Percentiles rank a stretch among this genome's conserved stretches.
Evolutionary conservation across 2,329 filamentous ascomycete genomes (phyloP).

Genomic region (Arachnomyces sp.): DNA sequence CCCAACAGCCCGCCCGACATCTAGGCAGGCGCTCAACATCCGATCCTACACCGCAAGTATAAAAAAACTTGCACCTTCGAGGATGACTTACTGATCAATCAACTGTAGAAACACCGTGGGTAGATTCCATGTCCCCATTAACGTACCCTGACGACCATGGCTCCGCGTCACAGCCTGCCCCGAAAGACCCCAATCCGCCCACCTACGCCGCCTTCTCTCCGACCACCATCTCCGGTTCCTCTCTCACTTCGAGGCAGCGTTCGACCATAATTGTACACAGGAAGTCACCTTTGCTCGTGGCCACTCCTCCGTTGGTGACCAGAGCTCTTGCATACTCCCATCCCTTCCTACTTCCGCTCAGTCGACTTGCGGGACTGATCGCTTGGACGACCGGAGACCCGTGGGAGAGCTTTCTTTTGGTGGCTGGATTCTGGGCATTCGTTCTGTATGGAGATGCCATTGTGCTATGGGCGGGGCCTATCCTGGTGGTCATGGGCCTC

Average conservation of each 20-base stretch:
- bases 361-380: slow-evolving; percentile 72
- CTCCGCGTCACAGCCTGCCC: slow-evolving; percentile 22
- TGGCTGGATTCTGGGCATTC: slow-evolving; percentile 76
- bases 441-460: slow-evolving; percentile 79
- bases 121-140: slow-evolving; percentile 45
- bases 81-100: background rate
- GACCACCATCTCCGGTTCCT: slow-evolving; percentile 61
- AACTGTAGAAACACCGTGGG: slow-evolving; percentile 43
- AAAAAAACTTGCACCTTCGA: slow-evolving; percentile 2
- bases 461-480: slow-evolving; percentile 72
- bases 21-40: slow-evolving; percentile 2
- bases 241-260: slow-evolving; percentile 63
- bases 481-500: slow-evolving; percentile 68
- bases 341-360: slow-evolving; percentile 82
- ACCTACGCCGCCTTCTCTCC: slow-evolving; percentile 90
- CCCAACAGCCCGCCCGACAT: background rate
- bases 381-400: slow-evolving; percentile 92
- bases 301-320: slow-evolving; percentile 90
- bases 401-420: slow-evolving; percentile 91
- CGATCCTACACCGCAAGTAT: slow-evolving; percentile 3
- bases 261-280: slow-evolving; percentile 94
- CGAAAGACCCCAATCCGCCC: slow-evolving; percentile 47
- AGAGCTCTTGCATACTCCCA: slow-evolving; percentile 92
- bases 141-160: slow-evolving; percentile 31
- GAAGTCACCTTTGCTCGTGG: slow-evolving; percentile 85